These are phyloP conservation scores for apple (Malus domestica) DNA, from an alignment of 306 rosid genomes.

Conservation along the genomic window ASM211411v1 NC_041800.1:31785733-31786232, in stretches of 20 bases:
- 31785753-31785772: not conserved
- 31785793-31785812: not conserved
- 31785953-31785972: not conserved
- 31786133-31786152: not conserved
- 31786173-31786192: conserved; percentile 30
- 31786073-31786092: not conserved
- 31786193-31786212: conserved; percentile 38
- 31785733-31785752: not conserved
- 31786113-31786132: not conserved
- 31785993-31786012: not conserved
- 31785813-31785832: not conserved
- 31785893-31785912: conserved; percentile 12
- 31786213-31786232: conserved; percentile 12
- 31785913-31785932: not conserved
- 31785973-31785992: not conserved
- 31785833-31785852: not conserved
- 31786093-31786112: conserved; percentile 26
- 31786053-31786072: not conserved
- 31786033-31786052: not conserved
- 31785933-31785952: not conserved
- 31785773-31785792: not conserved
- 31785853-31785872: conserved; percentile 7
- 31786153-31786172: not conserved
- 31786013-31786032: not conserved
- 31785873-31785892: conserved; percentile 28